phyloP scores from a whole-genome alignment of 495 filamentous ascomycete genomes.

The Aspergillus heteromorphus region DNA sequence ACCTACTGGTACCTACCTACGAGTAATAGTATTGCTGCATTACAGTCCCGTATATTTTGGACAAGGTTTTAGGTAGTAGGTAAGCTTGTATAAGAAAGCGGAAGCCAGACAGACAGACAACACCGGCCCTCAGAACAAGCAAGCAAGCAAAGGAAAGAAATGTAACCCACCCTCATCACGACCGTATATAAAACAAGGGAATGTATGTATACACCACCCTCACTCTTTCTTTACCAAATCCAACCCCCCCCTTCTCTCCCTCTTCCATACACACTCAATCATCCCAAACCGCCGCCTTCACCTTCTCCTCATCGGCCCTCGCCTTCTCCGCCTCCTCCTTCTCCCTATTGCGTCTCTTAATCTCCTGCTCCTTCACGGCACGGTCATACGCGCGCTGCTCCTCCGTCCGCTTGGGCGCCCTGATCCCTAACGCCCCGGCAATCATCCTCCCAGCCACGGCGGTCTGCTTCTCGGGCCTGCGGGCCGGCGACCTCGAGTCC shows the following conservation, averaged over 20 bases:
- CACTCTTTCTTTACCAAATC: no score
- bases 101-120: neutral
- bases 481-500: constrained; percentile 5
- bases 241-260: neutral
- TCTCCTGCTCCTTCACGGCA: constrained; percentile 79
- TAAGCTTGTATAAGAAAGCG: no score
- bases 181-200: constrained; percentile 6
- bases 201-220: neutral
- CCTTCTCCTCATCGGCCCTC: constrained; percentile 63
- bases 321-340: constrained; percentile 57
- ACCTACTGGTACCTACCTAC: no score
- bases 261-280: constrained; percentile 42
- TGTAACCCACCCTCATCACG: neutral
- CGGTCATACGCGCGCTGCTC: constrained; percentile 85
- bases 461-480: constrained; percentile 84
- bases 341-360: constrained; percentile 67
- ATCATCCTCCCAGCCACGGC: constrained; percentile 88
- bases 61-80: neutral
- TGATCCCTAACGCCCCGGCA: constrained; percentile 78
- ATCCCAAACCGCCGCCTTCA: constrained; percentile 76
- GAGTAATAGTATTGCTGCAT: neutral
- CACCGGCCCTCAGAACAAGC: neutral
- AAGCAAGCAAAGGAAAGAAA: neutral
- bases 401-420: constrained; percentile 73
- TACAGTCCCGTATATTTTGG: neutral